A percentile compares a stretch with the other conserved stretches of the same genome.
Evolutionary conservation across 306 rosid species (phyloP).

Genomic region (Dryas drummondii): DNA sequence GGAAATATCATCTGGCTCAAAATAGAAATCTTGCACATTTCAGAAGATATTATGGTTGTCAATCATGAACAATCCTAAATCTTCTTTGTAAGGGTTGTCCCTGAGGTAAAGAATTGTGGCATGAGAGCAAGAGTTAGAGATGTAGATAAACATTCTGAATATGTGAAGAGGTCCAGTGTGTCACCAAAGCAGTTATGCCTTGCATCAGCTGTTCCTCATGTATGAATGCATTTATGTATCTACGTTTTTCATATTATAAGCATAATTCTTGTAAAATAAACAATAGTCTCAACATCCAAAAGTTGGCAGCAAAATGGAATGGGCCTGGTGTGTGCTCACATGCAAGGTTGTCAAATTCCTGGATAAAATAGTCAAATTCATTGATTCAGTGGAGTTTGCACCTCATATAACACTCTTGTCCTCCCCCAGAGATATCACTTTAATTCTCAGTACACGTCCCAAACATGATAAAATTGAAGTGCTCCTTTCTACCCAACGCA

Average conservation of each 20-base stretch:
- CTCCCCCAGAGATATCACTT: neutral
- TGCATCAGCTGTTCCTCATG: neutral
- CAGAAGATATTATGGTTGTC: neutral
- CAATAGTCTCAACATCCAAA: neutral
- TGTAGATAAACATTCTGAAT: neutral
- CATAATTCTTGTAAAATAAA: neutral
- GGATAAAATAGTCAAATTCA: neutral
- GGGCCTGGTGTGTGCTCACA: neutral
- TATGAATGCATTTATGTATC: neutral
- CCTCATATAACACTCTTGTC: neutral
- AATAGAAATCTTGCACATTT: neutral
- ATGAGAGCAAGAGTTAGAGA: neutral
- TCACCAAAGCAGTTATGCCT: neutral
- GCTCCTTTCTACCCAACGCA: neutral
- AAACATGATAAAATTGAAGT: neutral
- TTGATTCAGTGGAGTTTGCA: neutral
- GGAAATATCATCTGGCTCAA: neutral
- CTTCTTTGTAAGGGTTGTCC: neutral
- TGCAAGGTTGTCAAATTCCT: neutral
- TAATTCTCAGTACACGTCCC: neutral
- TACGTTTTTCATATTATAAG: neutral
- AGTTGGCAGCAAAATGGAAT: neutral
- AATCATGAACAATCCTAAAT: neutral
- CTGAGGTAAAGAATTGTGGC: neutral
- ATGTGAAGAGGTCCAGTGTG: neutral